Base-by-base conservation (phyloP, 148 eudicot genomes). In the Bassia scoparia region DNA sequence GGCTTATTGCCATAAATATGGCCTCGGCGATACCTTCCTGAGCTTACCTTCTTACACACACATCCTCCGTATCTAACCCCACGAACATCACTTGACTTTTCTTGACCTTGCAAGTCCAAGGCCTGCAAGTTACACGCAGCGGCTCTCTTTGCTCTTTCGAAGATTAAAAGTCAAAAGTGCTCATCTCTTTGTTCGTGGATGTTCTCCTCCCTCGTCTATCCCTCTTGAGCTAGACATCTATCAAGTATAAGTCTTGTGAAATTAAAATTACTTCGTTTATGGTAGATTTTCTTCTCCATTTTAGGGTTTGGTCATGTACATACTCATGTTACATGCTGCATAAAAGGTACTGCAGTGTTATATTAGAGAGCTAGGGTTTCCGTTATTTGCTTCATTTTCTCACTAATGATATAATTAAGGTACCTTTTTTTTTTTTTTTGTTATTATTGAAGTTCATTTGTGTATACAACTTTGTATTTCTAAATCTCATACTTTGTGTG, bases 51-150 rank as follows among this genome's bases (percentile, higher is more conserved):
- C 77, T 79, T 73, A 70, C 18, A n/a, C 17, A 34, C 7, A 13
- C 13, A 1, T 33, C 13, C 7, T 14, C 34, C 48, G 34, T 20
- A 13, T 70, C 61, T 26, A 7, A 78, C 68, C 53, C 56, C 75
- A 77, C 70, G 69, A 75, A 62, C 75, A 63, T 44, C 69, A 52
- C 83, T 77, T 67, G 79, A 58, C 81, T 82, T 89, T 89, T 89
- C 93, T 89, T 89, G 93, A 89, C 93, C 93, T 89, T 86, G 93
- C 93, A 87, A 87, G 91, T 67, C 91, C 82, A 48, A 30, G 41
- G 55, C 23, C 29, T 35, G 21, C 34, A 16, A 31, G 6, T 59
- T 12, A 14, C 13, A 26, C 10, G 52, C 20, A 20, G 27, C 10
- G 0, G 17, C 35, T 63, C 14, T 67, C n/a, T 20, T 15, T 5